Evolutionary conservation across 148 eudicot species (phyloP).

Genomic region (Chenopodium formosanum): DNA sequence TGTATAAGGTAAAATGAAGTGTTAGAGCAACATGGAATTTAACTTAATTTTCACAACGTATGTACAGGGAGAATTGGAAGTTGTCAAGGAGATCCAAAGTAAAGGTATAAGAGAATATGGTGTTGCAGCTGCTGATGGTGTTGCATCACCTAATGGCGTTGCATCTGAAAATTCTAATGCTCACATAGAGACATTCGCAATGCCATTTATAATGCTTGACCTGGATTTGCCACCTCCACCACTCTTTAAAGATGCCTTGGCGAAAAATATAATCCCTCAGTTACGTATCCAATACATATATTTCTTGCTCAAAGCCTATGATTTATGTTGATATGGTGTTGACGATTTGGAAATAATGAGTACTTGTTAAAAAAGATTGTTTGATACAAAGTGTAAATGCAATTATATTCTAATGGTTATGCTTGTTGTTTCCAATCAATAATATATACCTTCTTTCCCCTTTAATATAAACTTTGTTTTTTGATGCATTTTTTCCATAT

Average conservation of each 20-base stretch:
- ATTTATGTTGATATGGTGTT: too few species aligned
- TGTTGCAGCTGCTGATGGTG: slow-evolving; percentile 37
- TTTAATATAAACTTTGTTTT: slow-evolving; percentile 1
- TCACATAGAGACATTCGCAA: slow-evolving; percentile 66
- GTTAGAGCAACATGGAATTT: too few species aligned
- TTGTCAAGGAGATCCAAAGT: slow-evolving; percentile 66
- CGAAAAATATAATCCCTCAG: slow-evolving; percentile 95
- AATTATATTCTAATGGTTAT: too few species aligned
- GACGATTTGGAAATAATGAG: too few species aligned
- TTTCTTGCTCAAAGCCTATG: too few species aligned
- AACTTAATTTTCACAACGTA: too few species aligned
- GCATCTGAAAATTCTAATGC: too few species aligned
- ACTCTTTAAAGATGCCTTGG: slow-evolving; percentile 89
- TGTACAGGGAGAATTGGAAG: slow-evolving; percentile 87
- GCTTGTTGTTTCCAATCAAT: too few species aligned
- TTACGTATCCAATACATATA: slow-evolving; percentile 25
- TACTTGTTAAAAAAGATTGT: too few species aligned
- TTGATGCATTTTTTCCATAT: background rate
- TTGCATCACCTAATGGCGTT: too few species aligned
- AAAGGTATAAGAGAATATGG: slow-evolving; percentile 36
- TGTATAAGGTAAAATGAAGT: too few species aligned
- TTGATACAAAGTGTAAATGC: too few species aligned
- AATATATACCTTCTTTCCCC: background rate
- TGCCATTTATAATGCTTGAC: slow-evolving; percentile 95
- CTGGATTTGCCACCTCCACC: slow-evolving; percentile 98